A percentile compares a stretch with the other conserved stretches of the same genome.
phyloP scores from a whole-genome alignment of 2,329 filamentous ascomycete species.

The Emmonsia crescens region DNA sequence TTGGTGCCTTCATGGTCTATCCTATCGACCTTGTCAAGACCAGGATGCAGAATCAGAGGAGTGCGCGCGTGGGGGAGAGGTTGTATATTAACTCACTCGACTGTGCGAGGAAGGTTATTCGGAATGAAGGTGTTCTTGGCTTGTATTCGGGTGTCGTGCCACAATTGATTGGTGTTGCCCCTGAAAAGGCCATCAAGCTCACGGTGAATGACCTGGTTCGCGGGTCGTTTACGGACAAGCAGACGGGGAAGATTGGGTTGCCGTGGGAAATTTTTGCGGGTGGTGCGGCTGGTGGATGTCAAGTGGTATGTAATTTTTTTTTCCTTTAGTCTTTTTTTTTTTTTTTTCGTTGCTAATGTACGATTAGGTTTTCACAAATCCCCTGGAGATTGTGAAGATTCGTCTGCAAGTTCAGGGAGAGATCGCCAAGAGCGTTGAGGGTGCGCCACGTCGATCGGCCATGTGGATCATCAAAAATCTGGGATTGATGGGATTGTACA shows the following conservation, averaged over 20 bases:
- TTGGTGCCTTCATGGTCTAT: constrained; percentile 99
- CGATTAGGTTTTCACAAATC: constrained; percentile 81
- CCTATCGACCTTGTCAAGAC: constrained; percentile 98
- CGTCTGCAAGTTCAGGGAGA: constrained; percentile 95
- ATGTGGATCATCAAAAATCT: constrained; percentile 97
- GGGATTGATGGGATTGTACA: constrained; percentile 89
- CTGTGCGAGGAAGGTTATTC: constrained; percentile 84
- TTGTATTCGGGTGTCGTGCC: constrained; percentile 91
- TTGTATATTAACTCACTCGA: constrained; percentile 97
- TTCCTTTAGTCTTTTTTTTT: neutral
- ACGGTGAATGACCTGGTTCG: constrained; percentile 94
- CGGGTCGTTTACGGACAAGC: constrained; percentile 59
- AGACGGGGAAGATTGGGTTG: constrained; percentile 60
- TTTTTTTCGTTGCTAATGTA: neutral
- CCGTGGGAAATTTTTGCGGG: constrained; percentile 72
- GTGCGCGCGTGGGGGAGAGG: constrained; percentile 67
- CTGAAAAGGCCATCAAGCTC: constrained; percentile 98
- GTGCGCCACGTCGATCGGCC: constrained; percentile 75
- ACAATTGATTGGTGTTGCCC: constrained; percentile 94
- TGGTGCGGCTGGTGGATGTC: constrained; percentile 81
- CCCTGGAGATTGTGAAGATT: constrained; percentile 98
- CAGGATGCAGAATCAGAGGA: constrained; percentile 92
- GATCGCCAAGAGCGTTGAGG: constrained; percentile 75
- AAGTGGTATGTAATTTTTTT: constrained; percentile 65
- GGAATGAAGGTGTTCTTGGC: constrained; percentile 80